Percentiles rank a stretch among this genome's conserved stretches.
Evolutionary conservation across 441 rosid species (phyloP).

Genomic region (Francoa sonchifolia): DNA sequence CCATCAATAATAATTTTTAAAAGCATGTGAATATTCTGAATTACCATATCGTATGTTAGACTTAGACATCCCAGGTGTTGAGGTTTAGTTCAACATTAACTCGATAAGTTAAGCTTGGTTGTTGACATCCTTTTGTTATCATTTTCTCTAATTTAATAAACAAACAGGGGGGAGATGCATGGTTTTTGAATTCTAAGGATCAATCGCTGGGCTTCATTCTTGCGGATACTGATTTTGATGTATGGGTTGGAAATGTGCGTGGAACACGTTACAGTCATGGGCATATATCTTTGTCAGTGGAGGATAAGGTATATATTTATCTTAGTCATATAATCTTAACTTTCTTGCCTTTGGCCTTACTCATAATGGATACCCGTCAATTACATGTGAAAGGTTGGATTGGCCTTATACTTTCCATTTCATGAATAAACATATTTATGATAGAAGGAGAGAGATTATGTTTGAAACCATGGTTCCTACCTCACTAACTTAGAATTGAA

Average conservation of each 20-base stretch:
- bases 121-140: slow-evolving; percentile 2
- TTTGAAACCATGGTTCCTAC: not conserved
- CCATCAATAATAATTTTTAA: too few relatives aligned
- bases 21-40: too few relatives aligned
- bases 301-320: slow-evolving; percentile 52
- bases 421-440: too few relatives aligned
- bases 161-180: slow-evolving; percentile 65
- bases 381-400: too few relatives aligned
- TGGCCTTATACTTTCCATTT: too few relatives aligned
- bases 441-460: not conserved
- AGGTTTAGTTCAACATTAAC: not conserved
- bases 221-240: slow-evolving; percentile 79
- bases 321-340: not conserved
- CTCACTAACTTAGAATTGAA: not conserved
- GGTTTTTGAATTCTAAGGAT: slow-evolving; percentile 60
- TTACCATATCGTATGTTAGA: not conserved
- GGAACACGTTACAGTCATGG: slow-evolving; percentile 85
- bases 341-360: too few relatives aligned
- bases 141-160: not conserved
- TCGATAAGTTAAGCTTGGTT: not conserved
- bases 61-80: not conserved
- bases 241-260: slow-evolving; percentile 87
- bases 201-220: slow-evolving; percentile 73
- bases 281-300: slow-evolving; percentile 51
- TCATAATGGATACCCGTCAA: too few relatives aligned